Evolutionary conservation across 768 basidiomycete species (phyloP).

Genomic region (Coprinopsis cinerea): DNA sequence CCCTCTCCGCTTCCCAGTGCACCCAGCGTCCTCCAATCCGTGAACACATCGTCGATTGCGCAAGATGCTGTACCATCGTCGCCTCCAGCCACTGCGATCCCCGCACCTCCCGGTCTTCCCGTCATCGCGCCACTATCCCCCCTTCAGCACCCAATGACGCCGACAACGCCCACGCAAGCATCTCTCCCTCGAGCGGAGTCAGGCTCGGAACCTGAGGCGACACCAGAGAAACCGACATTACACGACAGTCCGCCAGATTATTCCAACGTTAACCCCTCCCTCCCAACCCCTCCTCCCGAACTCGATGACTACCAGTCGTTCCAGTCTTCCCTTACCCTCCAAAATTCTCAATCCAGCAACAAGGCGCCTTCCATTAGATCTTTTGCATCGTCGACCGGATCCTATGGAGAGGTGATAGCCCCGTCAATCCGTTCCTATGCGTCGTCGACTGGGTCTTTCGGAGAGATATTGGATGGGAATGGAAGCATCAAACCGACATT

Average conservation of each 20-base stretch:
- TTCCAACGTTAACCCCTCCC: not conserved
- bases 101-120: slow-evolving; percentile 2
- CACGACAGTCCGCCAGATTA: not conserved
- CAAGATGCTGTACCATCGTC: no score
- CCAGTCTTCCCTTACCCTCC: not conserved
- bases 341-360: not conserved
- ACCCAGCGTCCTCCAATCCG: not conserved
- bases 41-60: not conserved
- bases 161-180: slow-evolving; percentile 2
- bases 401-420: no score
- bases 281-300: slow-evolving; percentile 10
- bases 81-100: not conserved
- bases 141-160: slow-evolving; percentile 7
- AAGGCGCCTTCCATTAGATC: no score
- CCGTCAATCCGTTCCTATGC: slow-evolving; percentile 32
- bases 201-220: not conserved
- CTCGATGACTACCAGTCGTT: not conserved
- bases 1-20: slow-evolving; percentile 16
- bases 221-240: not conserved
- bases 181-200: not conserved
- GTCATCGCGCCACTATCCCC: slow-evolving; percentile 5
- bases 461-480: slow-evolving; percentile 23
- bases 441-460: slow-evolving; percentile 48
- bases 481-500: slow-evolving; percentile 6
- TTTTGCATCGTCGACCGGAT: no score